Evolutionary conservation across 352 stramenopile genomes (phyloP).

Genomic region (Phytophthora cryptogea): DNA sequence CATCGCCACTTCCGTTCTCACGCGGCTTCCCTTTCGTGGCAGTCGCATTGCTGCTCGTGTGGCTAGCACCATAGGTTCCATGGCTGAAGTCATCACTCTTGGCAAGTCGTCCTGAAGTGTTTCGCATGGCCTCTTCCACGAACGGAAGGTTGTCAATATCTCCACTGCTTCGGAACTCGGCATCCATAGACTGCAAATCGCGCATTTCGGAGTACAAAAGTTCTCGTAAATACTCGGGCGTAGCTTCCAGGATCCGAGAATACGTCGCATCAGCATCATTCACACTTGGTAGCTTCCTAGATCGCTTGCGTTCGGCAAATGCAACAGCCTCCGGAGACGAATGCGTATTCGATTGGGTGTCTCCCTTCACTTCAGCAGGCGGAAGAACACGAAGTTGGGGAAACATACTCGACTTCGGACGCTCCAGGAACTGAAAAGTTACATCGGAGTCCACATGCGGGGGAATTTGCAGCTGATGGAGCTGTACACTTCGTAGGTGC

Average conservation of each 20-base stretch:
- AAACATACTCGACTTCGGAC: constrained; percentile 71
- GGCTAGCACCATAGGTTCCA: constrained; percentile 13
- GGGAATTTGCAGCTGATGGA: constrained; percentile 62
- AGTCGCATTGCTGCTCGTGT: not conserved
- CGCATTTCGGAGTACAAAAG: constrained; percentile 69
- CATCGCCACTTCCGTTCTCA: constrained; percentile 26
- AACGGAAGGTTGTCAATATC: constrained; percentile 81
- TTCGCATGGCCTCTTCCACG: constrained; percentile 78
- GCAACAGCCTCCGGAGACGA: constrained; percentile 19
- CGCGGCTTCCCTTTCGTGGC: constrained; percentile 15
- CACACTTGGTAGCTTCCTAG: constrained; percentile 63
- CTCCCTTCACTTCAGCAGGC: constrained; percentile 6
- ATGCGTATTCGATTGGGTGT: constrained; percentile 1
- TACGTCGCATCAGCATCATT: constrained; percentile 68
- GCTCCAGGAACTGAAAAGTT: constrained; percentile 80
- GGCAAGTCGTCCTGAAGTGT: constrained; percentile 63
- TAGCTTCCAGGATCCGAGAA: constrained; percentile 76
- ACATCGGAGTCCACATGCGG: constrained; percentile 56
- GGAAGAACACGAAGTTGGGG: constrained; percentile 50
- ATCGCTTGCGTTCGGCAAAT: constrained; percentile 43
- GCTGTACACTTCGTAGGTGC: constrained; percentile 71
- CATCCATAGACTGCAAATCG: constrained; percentile 69
- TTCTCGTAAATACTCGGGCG: constrained; percentile 63
- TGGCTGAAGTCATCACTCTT: constrained; percentile 25
- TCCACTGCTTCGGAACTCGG: constrained; percentile 70